Base-by-base conservation (phyloP, 768 basidiomycete species). In the Xerocomus potaroensis region DNA sequence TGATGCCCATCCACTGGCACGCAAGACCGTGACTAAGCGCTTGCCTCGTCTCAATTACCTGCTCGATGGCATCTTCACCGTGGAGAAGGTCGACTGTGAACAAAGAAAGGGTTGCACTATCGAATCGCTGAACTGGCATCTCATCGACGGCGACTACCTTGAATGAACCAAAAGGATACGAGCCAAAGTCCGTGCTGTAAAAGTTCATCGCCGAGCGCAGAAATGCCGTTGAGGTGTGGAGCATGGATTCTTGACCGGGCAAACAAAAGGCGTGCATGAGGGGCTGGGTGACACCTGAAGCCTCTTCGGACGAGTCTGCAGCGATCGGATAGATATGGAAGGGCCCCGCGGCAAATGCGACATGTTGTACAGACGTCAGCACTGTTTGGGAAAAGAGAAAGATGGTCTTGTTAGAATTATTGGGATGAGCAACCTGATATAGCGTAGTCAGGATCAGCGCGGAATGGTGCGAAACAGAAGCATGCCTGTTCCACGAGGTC, bases 1-100 rank as follows among this genome's bases (percentile, higher is more conserved):
- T 95, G 67, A 99, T 83, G 22, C 96, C 94, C 45, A 90, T 76
- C 96, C 96, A 99, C 67, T 99, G 96, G 53, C 84, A 90, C 8
- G 93, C 94, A 27, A 98, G 76, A 5, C 91, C 86, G 62, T 97
- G 91, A 22, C 84, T 77, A 39, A 99, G 76, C 24, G 81, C 75
- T 47, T 93, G 91, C 12, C 95, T 77, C 1, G 92, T 87, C 62
- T 96, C 92, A 57, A 91, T 77, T 0, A 90, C 91, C 65, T 94
- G 93, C 59, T 98, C 96, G 51, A 98, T 89, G 14, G 89, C 83
- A 56, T 89, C 83, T 31, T 91, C 84, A 1, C 90, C 84, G 55
- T 95, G 84, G 9, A 98, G 74, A 10, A 97, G 69, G 62, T 97
- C 91, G 33, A 79, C 76, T 3, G 84, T 81, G 43, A 90, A 68